Base-by-base conservation (phyloP, 2,329 filamentous ascomycete species). In the Fulvia fulva region DNA sequence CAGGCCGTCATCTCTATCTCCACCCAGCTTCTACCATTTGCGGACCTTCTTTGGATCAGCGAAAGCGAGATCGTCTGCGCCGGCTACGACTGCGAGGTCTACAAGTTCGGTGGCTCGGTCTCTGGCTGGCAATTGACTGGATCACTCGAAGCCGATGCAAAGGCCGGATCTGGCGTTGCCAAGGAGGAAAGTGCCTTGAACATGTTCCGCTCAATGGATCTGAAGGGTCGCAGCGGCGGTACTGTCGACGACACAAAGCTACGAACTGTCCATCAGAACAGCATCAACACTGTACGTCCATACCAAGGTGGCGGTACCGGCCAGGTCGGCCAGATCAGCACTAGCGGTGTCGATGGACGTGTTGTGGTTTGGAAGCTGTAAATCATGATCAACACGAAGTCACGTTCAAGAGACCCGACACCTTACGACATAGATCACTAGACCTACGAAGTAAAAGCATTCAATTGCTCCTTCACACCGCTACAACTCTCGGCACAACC, bases 131-230 rank as follows among this genome's bases (percentile, higher is more conserved):
- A 91, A 70, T 79, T 97, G 37, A 84, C 83, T 34, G 92, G 91
- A 30, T 88, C 90, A 3, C 78, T 97, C 61, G 92, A 97, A 77
- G 44, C 74, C 80, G 56, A 78, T 76, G 63, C 63, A 2, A 65
- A 60, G 28, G 56, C 63, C 16, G 66, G 64, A 19, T 61, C 59
- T 23, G 63, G 66, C 7, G 60, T 61, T 1, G 86, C 84, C 56
- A 83, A 88, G 30, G 94, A 97, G 76, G 94, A 97, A 74, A 94
- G 89, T 64, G 94, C 94, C 23, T 80, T 97, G 74, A 96, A 97
- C 76, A 96, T 97, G 91, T 99, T 99, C 79, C 86, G 87, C 70
- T 92, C 97, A 79, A 97, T 99, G 94, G 94, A 99, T 76, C 82
- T 99, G 65, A 96, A 94, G 82, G 94, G 94, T 62, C 96, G 96